Base-by-base conservation (phyloP, 1,284 basidiomycete genomes). In the Tilletia indica region DNA sequence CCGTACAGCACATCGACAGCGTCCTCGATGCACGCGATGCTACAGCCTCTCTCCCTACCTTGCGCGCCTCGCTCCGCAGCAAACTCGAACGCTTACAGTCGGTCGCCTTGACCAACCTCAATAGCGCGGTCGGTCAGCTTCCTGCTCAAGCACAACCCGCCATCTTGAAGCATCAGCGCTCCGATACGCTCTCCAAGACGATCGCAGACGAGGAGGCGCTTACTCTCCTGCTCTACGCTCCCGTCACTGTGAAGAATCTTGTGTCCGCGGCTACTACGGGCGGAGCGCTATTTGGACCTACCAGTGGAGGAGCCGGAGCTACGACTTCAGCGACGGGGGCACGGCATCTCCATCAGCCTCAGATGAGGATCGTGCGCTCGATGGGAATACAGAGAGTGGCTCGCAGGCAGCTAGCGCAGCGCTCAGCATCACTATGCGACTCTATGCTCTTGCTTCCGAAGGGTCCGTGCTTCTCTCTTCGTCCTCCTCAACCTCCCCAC, bases 361-460 rank as follows among this genome's bases (percentile, higher is more conserved):
- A 45, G 42, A 45, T 45, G 19, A 64, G 36, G 61, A 34, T 6
- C 9, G 34, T 21, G 38, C 36, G 34, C 61, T 39, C 16, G 34
- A 25, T 14, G 36, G 36, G 11, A 64, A 16, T 34, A 12, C 38
- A 4, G 61, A 64, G 61, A 64, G 36, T 36, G 36, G 61, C 12
- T 64, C 61, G 11, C 61, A 64, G 61, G 61, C 61, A 6, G 61
- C 61, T 34, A 64, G 36, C 61, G 36, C 61, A 19, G 61, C 61
- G 36, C 61, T 64, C 34, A 64, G 61, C 61, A 64, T 64, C 61
- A 64, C 61, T 16, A 64, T 64, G 61, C 61, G 61, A 14, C 61
- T 64, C 61, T 64, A 36, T 39, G 61, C 61, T 34, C 61, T 64
- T 34, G 61, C 61, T 16, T 11, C 61, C 4, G 36, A 38, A 42